Percentiles rank a stretch among this genome's conserved stretches.
phyloP scores from a whole-genome alignment of 2,329 filamentous ascomycete genomes.

The Didymella arachidicola region DNA sequence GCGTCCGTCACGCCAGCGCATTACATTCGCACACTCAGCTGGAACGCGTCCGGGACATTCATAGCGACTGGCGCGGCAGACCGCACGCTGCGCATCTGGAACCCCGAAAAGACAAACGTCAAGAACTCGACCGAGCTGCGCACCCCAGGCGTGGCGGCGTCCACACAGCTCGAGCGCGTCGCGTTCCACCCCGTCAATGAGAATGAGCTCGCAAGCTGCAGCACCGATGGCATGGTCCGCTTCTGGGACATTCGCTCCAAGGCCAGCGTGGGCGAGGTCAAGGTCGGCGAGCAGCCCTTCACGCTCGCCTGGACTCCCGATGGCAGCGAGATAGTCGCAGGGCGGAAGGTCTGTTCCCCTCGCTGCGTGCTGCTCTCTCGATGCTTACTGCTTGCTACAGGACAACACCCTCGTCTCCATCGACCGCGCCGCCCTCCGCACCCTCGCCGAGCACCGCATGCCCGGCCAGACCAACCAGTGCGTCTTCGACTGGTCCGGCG shows the following conservation, averaged over 20 bases:
- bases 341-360: slow-evolving; percentile 67
- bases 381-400: slow-evolving; percentile 51
- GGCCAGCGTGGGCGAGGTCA: slow-evolving; percentile 73
- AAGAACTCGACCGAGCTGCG: slow-evolving; percentile 79
- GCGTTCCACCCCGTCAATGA: slow-evolving; percentile 81
- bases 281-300: slow-evolving; percentile 67
- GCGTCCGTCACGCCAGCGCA: slow-evolving; percentile 44
- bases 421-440: slow-evolving; percentile 65
- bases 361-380: neutral
- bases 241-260: slow-evolving; percentile 84
- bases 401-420: slow-evolving; percentile 69
- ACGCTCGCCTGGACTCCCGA: slow-evolving; percentile 78
- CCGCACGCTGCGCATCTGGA: slow-evolving; percentile 79
- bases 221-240: slow-evolving; percentile 75
- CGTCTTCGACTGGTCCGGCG: slow-evolving; percentile 75
- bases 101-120: slow-evolving; percentile 76
- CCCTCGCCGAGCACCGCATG: slow-evolving; percentile 68
- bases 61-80: slow-evolving; percentile 82
- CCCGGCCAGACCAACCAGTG: slow-evolving; percentile 74
- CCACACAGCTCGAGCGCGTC: slow-evolving; percentile 70
- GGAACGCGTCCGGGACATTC: slow-evolving; percentile 84
- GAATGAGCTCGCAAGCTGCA: slow-evolving; percentile 77
- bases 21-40: slow-evolving; percentile 76
- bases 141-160: slow-evolving; percentile 59
- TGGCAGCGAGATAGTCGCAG: slow-evolving; percentile 73